phyloP scores from a whole-genome alignment of 1,139 yeast species.

The Geotrichum fermentans region DNA sequence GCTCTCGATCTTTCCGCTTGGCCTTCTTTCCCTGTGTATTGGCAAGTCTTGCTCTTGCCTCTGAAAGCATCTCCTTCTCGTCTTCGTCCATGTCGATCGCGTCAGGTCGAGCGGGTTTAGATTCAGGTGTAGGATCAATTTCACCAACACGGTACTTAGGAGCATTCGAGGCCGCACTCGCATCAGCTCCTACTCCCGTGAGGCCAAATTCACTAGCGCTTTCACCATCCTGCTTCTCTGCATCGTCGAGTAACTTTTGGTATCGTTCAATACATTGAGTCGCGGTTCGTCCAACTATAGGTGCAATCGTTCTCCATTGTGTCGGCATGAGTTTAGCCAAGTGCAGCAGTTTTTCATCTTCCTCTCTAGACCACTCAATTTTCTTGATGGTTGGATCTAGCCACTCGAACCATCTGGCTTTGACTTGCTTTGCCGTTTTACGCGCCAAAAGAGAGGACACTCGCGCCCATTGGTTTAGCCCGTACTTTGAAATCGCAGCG shows the following conservation, averaged over 20 bases:
- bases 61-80: conserved; percentile 86
- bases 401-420: conserved; percentile 90
- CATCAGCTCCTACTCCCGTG: conserved; percentile 55
- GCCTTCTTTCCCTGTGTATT: conserved; percentile 96
- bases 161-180: conserved; percentile 28
- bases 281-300: conserved; percentile 77
- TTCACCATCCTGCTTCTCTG: conserved; percentile 38
- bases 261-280: conserved; percentile 86
- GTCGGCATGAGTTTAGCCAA: conserved; percentile 74
- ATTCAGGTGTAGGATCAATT: conserved; percentile 66
- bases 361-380: conserved; percentile 65
- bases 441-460: conserved; percentile 81
- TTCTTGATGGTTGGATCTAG: conserved; percentile 68
- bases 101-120: conserved; percentile 81
- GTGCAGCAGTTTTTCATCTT: conserved; percentile 66
- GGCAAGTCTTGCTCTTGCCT: conserved; percentile 86
- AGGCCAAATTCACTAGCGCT: conserved; percentile 38
- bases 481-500: conserved; percentile 91
- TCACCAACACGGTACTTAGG: conserved; percentile 44
- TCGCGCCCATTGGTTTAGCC: conserved; percentile 90
- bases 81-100: conserved; percentile 78
- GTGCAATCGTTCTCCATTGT: conserved; percentile 90
- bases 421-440: conserved; percentile 87
- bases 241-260: conserved; percentile 65
- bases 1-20: conserved; percentile 80